Evolutionary conservation across 1,284 basidiomycete species (phyloP), one percentile per base, ranked within the genome.

Genomic region (Fomitopsis betulina): DNA sequence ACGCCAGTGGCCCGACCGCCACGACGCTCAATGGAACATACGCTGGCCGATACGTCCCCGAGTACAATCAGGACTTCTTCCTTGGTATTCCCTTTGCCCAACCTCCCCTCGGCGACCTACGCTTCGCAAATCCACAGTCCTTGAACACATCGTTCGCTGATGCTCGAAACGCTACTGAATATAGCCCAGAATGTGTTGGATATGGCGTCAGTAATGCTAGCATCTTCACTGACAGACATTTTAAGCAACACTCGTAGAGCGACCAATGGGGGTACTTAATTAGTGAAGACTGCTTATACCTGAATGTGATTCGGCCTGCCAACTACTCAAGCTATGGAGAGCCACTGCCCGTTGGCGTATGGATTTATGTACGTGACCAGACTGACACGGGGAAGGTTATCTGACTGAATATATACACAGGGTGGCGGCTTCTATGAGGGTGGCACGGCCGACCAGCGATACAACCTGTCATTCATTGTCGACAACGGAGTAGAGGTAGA

Each of bases 11-110:
- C 5, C 49, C 49, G 19, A 51, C 32, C 32, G 49, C 49, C 8
- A 51, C 12, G n/a, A 51, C 49, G 49, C 27, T 50, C 23, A 50
- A 50, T 13, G 47, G 47, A 10, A 50, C 47, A 2, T 50, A 50
- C 17, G 15, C 30, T n/a, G 47, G 47, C n/a, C 25, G 47, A 17
- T 50, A 50, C 47, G 47, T 50, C 15, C 47, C 47, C 27, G 47
- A 50, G 47, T 50, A 50, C 47, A 50, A 33, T 30, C 47, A 50
- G 25, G 47, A 50, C 27, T 50, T 50, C 25, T 50, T 50, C 47
- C 47, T 50, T 13, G 47, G 47, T 5, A 32, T 50, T 13, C 47
- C 47, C 1, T 50, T 17, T 32, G 47, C 47, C 8, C 47, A 50
- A 13, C 47, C 47, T 32, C 47, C 47, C 12, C 47, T 50, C 3